Evolutionary conservation across 179 eudicot genomes (phyloP), one percentile per base, ranked within the genome.

Genomic region (Spergularia azorica): DNA sequence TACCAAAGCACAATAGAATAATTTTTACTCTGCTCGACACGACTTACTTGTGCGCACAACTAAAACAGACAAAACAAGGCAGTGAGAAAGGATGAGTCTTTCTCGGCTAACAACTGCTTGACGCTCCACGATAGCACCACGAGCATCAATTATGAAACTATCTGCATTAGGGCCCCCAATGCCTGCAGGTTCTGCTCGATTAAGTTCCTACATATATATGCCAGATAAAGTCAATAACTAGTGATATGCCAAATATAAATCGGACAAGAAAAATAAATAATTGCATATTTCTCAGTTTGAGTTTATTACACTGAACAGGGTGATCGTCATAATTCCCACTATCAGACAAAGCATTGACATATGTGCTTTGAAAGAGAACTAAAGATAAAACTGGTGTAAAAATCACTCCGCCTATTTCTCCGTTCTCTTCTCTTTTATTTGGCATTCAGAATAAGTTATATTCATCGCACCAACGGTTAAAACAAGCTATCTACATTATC

Each of bases 41-140:
- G 58, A 74, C 96, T 85, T 91, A 96, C 99, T 89, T 83, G 97
- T 75, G 63, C 97, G 88, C 43, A 89, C 97, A 80, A 94, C 91
- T 83, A 96, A 82, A 84, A 89, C 84, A 79, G 97, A 93, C 71
- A 96, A 86, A 36, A 90, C 97, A 84, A 95, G 97, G 88, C 98
- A 96, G 73, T 96, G 99, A 78, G 94, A 89, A 78, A 96, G 90
- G 52, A 90, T 87, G 73, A 90, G 97, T 78, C 97, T 86, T 87
- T 94, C 99, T 88, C 98, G 89, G 74, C 79, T 85, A 63, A 96
- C 91, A 55, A 96, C 99, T 67, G 96, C 97, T 85, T 85, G 83
- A 52, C 99, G 88, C 85, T 96, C 98, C 79, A 94, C 98, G 66
- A 90, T 68, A 70, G 98, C 94, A 71, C 99, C 97, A 83, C 93